These are phyloP conservation scores for Pseudogymnoascus sp. DNA, from an alignment of 2,329 filamentous ascomycete genomes.

Conservation along the genomic window DNA sequence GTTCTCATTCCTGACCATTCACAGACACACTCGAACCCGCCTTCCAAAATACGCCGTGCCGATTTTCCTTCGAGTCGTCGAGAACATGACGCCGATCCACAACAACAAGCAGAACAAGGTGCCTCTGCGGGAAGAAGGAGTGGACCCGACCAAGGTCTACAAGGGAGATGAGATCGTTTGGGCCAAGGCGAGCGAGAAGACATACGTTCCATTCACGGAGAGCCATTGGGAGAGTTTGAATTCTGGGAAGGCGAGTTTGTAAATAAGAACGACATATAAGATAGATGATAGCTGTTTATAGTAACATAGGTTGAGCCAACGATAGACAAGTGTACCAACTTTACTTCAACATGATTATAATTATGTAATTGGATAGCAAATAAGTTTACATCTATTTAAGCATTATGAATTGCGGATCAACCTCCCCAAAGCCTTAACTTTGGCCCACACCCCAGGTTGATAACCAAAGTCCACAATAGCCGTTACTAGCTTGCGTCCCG, in stretches of 20 bases:
- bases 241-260: slow-evolving; percentile 39
- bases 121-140: slow-evolving; percentile 57
- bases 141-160: slow-evolving; percentile 45
- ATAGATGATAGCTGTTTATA: background rate
- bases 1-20: background rate
- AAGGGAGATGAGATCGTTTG: slow-evolving; percentile 40
- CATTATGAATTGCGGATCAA: slow-evolving; percentile 26
- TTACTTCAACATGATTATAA: background rate
- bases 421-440: slow-evolving; percentile 25
- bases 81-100: slow-evolving; percentile 53
- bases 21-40: slow-evolving; percentile 45
- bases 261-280: background rate
- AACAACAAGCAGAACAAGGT: slow-evolving; percentile 80
- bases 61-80: slow-evolving; percentile 59
- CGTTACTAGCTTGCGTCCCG: slow-evolving; percentile 57
- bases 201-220: slow-evolving; percentile 51
- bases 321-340: background rate
- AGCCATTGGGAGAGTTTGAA: slow-evolving; percentile 50
- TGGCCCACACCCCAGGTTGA: slow-evolving; percentile 32
- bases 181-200: slow-evolving; percentile 50
- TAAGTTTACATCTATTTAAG: slow-evolving; percentile 8
- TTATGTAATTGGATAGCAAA: slow-evolving; percentile 6
- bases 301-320: background rate
- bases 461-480: slow-evolving; percentile 57
- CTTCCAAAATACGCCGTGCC: slow-evolving; percentile 70